These are phyloP conservation scores for Tremellales sp. DNA, from an alignment of 1,284 basidiomycete genomes.

Conservation along the genomic window DNA sequence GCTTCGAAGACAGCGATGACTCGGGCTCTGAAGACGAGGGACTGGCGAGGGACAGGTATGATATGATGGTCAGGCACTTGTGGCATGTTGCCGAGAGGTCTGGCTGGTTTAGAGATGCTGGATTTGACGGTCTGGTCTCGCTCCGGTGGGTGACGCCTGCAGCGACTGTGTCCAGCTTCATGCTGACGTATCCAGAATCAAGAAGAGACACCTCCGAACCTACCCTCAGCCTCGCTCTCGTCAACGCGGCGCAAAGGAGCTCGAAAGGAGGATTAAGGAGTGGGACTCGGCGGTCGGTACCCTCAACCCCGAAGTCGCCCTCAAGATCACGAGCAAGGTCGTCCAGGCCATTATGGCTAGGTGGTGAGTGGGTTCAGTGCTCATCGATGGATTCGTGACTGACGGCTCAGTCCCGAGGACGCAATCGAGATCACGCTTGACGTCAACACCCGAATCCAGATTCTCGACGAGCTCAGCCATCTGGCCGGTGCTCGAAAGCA, in stretches of 20 bases:
- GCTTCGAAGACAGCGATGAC: constrained; percentile 11
- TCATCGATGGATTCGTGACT: neutral
- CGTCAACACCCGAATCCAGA: constrained; percentile 43
- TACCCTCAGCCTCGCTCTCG: constrained; percentile 29
- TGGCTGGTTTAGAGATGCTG: constrained; percentile 42
- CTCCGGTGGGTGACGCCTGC: constrained; percentile 25
- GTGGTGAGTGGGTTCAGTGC: constrained; percentile 56
- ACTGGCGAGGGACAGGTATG: constrained; percentile 26
- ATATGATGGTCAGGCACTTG: constrained; percentile 42
- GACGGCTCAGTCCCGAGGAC: constrained; percentile 22
- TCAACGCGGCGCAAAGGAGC: constrained; percentile 18
- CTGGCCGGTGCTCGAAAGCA: constrained; percentile 42
- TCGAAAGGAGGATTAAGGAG: constrained; percentile 22
- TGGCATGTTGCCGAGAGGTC: constrained; percentile 35
- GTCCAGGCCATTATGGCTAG: constrained; percentile 68
- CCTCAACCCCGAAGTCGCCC: constrained; percentile 73
- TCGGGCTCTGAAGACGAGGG: constrained; percentile 19
- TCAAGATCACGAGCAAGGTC: constrained; percentile 73
- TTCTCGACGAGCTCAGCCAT: constrained; percentile 39
- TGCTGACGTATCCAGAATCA: constrained; percentile 20
- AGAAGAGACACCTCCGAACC: constrained; percentile 29
- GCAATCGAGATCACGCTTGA: constrained; percentile 41
- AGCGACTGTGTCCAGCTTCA: neutral
- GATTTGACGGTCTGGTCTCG: constrained; percentile 38
- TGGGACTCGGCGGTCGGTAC: constrained; percentile 62